Base-by-base conservation (phyloP, 2,329 filamentous ascomycete species). In the Onygenales sp. region DNA sequence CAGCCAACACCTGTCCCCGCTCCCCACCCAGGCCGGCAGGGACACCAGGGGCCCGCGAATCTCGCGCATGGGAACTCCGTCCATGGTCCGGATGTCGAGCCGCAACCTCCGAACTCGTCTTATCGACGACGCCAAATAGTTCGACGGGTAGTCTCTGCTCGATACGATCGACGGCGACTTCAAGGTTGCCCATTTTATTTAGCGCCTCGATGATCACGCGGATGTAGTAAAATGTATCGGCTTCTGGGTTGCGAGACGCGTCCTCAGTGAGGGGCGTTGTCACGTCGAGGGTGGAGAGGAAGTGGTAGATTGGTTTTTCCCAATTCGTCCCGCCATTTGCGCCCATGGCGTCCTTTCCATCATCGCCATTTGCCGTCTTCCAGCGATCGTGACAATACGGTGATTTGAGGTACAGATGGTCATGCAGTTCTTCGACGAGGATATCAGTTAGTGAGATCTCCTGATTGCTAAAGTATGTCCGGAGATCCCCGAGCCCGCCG, bases 351-450 rank as follows among this genome's bases (percentile, higher is more conserved):
- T 52, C 53, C 52, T 58, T 59, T 36, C 70, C 70, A 42, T 65
- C 66, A 17, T 74, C 71, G 3, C 65, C 60, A 6, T 56, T 60
- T 55, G 95, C 82, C 55, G 80, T 81, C 69, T 95, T 94, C 93
- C 93, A 98, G 60, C 93, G 80, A 66, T 95, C 89, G 66, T 95
- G 90, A 66, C 92, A 97, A 67, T 98, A 98, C 0, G 92, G 93
- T 3, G 92, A 97, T 68, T 97, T 97, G 41, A 98, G 82, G 66
- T 98, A 98, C 3, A 98, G 78, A 71, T 98, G 93, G 67, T 95
- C 93, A 66, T 98, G 93, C 36, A 98, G 77, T 69, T 98, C 93
- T 67, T 98, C 93, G n/a, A 97, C 84, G 53, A 98, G 69, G 51
- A 97, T 97, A 65, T 98, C 93, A 64, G 92, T 92, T 58, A 98